Percentiles rank a stretch among this genome's conserved stretches.
phyloP scores from a whole-genome alignment of 1,139 yeast genomes.

The Diutina pseudorugosa region DNA sequence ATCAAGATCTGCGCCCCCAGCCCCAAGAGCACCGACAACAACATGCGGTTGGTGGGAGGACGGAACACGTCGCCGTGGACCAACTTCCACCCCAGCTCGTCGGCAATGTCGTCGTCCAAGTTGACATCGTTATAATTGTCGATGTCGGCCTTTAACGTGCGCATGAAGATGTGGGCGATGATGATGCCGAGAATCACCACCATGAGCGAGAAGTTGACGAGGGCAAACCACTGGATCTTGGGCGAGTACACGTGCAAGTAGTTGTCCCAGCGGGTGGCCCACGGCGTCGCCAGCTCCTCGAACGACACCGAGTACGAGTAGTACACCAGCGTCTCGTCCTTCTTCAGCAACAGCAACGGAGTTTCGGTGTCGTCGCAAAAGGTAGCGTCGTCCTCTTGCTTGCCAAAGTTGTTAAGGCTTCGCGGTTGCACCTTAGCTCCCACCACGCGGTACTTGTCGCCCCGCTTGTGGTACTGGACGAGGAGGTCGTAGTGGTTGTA shows the following conservation, averaged over 20 bases:
- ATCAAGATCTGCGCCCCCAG: constrained; percentile 77
- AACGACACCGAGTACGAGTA: constrained; percentile 44
- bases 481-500: constrained; percentile 71
- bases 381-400: constrained; percentile 39
- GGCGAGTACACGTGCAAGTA: constrained; percentile 88
- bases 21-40: constrained; percentile 74
- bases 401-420: neutral
- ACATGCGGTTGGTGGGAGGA: constrained; percentile 59
- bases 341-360: constrained; percentile 19
- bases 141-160: constrained; percentile 78
- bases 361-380: constrained; percentile 15
- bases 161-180: constrained; percentile 67
- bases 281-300: constrained; percentile 55
- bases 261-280: constrained; percentile 99
- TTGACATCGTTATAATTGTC: constrained; percentile 82
- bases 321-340: constrained; percentile 19
- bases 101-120: constrained; percentile 77
- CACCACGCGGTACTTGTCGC: constrained; percentile 70
- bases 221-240: constrained; percentile 90
- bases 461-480: constrained; percentile 73
- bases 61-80: constrained; percentile 94
- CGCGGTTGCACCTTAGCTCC: constrained; percentile 71
- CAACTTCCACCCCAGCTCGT: constrained; percentile 96
- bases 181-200: constrained; percentile 68
- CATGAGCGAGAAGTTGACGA: constrained; percentile 71